Base-by-base conservation (phyloP, 371 early-diverging fungal species). In the Mortierella sp. region DNA sequence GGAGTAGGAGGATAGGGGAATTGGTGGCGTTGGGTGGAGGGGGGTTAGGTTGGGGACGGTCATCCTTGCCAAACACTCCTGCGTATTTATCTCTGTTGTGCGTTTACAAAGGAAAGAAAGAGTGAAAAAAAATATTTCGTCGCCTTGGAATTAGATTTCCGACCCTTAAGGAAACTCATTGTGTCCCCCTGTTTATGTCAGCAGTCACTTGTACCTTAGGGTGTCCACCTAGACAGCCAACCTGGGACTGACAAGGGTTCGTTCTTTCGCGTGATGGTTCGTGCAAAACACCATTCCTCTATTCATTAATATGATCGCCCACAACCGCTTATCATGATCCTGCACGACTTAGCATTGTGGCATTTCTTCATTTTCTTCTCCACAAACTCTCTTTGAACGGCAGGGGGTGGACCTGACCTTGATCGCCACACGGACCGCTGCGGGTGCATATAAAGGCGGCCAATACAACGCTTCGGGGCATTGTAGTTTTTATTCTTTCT, bases 1-100 rank as follows among this genome's bases (percentile, higher is more conserved):
- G 47, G 48, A 58, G 74, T 31, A 24, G 70, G 61, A 74, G 68
- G 31, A 47, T n/a, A 72, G 55, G 64, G 47, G 26, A 52, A 26
- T 64, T 45, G 66, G 67, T 72, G 71, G 72, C 41, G 72, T 29
- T 41, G 19, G 44, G 39, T 39, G 48, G 55, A 14, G 45, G 22
- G 41, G 26, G 75, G 22, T 44, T 14, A 41, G 52, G 58, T 24
- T 19, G 58, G 50, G 40, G 64, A 29, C 22, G 41, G 65, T 40
- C 41, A 50, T 53, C 34, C 7, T 19, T 58, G 45, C 34, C 19
- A n/a, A n/a, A 39, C 61, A 6, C 34, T 53, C 13, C 53, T 58
- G 34, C 31, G 26, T 61, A 61, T 22, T 34, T 61, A 61, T 14
- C 26, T 61, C 37, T 29, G 14, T 0, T 7, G 61, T 61, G 61